Evolutionary conservation across 2,329 filamentous ascomycete genomes (phyloP).

Genomic region (Fusarium drepaniforme): DNA sequence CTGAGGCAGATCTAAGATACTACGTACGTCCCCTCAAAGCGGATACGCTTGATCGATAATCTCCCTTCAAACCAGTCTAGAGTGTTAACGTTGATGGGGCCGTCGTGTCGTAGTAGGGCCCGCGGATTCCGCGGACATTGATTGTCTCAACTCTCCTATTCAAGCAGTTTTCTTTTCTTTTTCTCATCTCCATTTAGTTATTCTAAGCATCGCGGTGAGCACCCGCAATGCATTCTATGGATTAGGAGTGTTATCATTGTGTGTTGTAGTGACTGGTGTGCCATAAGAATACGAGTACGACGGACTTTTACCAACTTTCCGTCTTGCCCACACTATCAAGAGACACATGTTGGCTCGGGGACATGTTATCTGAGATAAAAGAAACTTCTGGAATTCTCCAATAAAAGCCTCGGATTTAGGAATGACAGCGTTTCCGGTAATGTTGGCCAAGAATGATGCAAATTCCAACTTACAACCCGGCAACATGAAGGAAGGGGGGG

Average conservation of each 20-base stretch:
- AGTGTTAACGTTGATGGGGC: background rate
- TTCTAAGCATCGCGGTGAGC: rapidly evolving
- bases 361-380: background rate
- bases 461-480: background rate
- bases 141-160: background rate
- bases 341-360: background rate
- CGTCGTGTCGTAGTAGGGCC: background rate
- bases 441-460: background rate
- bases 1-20: background rate
- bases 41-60: background rate
- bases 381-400: background rate
- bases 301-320: background rate
- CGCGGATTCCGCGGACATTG: background rate
- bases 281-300: background rate
- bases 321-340: background rate
- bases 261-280: background rate
- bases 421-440: background rate
- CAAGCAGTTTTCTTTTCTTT: background rate
- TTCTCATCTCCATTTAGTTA: too few relatives aligned
- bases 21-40: background rate
- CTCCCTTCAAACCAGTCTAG: background rate
- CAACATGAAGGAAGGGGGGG: background rate
- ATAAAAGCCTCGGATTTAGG: background rate
- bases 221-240: background rate
- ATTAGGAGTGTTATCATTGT: background rate